These are phyloP conservation scores for Ogataea haglerorum DNA, from an alignment of 805 yeast species.

Conservation along the genomic window DNA sequence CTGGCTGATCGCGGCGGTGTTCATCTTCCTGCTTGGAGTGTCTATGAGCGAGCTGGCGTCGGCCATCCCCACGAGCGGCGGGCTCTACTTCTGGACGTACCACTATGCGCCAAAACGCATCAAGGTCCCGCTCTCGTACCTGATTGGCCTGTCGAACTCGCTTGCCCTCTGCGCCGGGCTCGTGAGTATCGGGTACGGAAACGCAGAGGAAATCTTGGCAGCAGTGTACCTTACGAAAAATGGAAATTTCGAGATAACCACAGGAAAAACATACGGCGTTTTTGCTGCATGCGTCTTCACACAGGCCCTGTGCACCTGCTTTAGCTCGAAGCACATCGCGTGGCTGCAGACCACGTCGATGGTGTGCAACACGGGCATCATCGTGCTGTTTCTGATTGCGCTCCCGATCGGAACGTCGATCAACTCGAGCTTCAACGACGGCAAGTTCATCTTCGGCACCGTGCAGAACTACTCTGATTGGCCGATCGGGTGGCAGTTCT, in stretches of 20 bases:
- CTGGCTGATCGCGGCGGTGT: slow-evolving; percentile 58
- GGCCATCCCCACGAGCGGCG: slow-evolving; percentile 74
- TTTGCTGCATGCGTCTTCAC: slow-evolving; percentile 57
- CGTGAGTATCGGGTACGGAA: slow-evolving; percentile 69
- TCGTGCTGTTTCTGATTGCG: slow-evolving; percentile 57
- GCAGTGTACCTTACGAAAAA: slow-evolving; percentile 50
- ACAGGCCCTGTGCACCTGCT: slow-evolving; percentile 51
- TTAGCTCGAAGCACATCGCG: slow-evolving; percentile 56
- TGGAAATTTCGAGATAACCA: slow-evolving; percentile 53
- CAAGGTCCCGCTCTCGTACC: slow-evolving; percentile 52
- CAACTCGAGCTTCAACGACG: slow-evolving; percentile 44
- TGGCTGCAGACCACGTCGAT: slow-evolving; percentile 59
- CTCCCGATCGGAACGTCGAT: slow-evolving; percentile 57
- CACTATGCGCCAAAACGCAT: slow-evolving; percentile 57
- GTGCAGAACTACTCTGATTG: slow-evolving; percentile 50
- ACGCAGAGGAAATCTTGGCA: slow-evolving; percentile 56
- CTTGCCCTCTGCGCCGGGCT: slow-evolving; percentile 64
- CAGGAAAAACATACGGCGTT: slow-evolving; percentile 58
- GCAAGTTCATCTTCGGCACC: slow-evolving; percentile 52
- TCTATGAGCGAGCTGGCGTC: slow-evolving; percentile 66
- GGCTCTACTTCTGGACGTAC: slow-evolving; percentile 66
- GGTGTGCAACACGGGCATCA: slow-evolving; percentile 47
- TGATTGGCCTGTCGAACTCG: slow-evolving; percentile 67
- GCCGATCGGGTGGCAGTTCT: slow-evolving; percentile 58
- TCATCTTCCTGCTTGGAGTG: slow-evolving; percentile 56